phyloP scores from a whole-genome alignment of 2,329 filamentous ascomycete genomes.

The Fusarium tanahbumbuense region DNA sequence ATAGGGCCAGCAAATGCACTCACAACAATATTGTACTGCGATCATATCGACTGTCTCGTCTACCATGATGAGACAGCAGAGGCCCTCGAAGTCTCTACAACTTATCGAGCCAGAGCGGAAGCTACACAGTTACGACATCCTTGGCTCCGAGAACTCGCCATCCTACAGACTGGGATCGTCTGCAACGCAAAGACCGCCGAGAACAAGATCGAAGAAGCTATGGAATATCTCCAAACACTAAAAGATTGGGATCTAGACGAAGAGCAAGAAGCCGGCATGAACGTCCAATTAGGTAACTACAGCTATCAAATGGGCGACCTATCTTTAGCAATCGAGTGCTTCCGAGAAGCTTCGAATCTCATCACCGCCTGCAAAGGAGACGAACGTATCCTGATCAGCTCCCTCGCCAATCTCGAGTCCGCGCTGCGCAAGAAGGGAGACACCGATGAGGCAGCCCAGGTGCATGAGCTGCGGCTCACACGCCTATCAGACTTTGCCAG shows the following conservation, averaged over 20 bases:
- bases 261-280: conserved; percentile 49
- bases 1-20: conserved; percentile 50
- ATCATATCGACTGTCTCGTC: conserved; percentile 51
- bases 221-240: conserved; percentile 46
- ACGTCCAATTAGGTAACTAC: conserved; percentile 50
- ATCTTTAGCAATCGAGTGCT: conserved; percentile 46
- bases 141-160: conserved; percentile 50
- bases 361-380: conserved; percentile 47
- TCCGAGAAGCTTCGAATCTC: conserved; percentile 47
- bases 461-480: conserved; percentile 46
- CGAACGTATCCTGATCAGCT: conserved; percentile 49
- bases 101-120: conserved; percentile 47
- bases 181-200: conserved; percentile 48
- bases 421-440: conserved; percentile 42
- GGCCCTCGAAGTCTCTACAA: conserved; percentile 46
- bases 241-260: conserved; percentile 47
- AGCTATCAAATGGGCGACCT: conserved; percentile 47
- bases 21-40: conserved; percentile 50
- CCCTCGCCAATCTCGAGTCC: conserved; percentile 51
- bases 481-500: conserved; percentile 48
- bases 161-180: conserved; percentile 48
- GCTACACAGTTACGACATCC: conserved; percentile 46
- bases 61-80: conserved; percentile 44
- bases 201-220: conserved; percentile 47
- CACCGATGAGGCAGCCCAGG: conserved; percentile 43